Base-by-base conservation (phyloP, 2,329 filamentous ascomycete genomes). In the Trichophyton mentagrophytes region DNA sequence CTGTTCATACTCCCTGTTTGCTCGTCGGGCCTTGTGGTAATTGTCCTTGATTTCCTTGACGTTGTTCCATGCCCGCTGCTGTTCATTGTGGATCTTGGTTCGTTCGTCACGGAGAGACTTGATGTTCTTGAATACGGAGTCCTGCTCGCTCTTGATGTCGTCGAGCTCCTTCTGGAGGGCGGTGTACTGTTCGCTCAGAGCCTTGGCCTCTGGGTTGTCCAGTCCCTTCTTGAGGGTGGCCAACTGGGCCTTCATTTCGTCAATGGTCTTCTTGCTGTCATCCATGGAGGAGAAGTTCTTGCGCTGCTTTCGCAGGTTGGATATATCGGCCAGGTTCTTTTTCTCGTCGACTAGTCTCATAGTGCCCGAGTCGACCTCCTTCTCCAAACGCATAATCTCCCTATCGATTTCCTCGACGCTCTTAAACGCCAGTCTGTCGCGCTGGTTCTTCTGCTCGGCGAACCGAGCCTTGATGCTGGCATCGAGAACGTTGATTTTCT, bases 281-380 rank as follows among this genome's bases (percentile, higher is more conserved):
- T 95, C 90, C 69, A 97, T 87, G 64, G 85, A 83, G 62, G 85
- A 84, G 73, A 99, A 96, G 76, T 85, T 87, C 84, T 96, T 97
- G 78, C 89, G 89, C 70, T 88, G 83, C 80, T 95, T 95, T 75
- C 88, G 86, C 66, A 97, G 79, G 72, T 78, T 86, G 57, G 87
- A 88, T 68, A 96, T 86, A 69, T 96, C 90, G 58, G 82, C 78
- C 20, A 97, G 81, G 7, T 89, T 86, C 82, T 96, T 97, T 81
- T 90, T 95, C 83, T 97, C 93, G 69, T 99, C 93, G 9, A 97
- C 93, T 58, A 99, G 80, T 78, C 91, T 95, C 87, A 99, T 91
- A 73, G 83, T 87, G 65, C 92, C 92, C 40, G 85, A 83, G 73
- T 95, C 89, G 68, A 97, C 90, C 73, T 92, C 83, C 75, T 86